Evolutionary conservation across 306 rosid genomes (phyloP).

Genomic region (Acacia melanoxylon): DNA sequence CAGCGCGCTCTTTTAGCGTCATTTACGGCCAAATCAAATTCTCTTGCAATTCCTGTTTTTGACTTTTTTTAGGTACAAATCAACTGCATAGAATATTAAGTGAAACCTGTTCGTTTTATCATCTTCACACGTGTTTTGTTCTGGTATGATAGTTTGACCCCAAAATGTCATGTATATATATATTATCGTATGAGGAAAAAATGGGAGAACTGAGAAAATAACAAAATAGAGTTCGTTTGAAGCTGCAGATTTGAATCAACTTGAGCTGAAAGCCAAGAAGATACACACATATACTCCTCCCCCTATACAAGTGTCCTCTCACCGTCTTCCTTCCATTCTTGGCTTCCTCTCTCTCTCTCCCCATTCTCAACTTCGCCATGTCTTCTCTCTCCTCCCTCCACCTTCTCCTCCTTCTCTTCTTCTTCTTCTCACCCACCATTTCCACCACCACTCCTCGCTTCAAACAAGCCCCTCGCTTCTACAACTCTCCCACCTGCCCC

Average conservation of each 20-base stretch:
- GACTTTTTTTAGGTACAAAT: not conserved
- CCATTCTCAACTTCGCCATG: not conserved
- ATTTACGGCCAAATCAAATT: not conserved
- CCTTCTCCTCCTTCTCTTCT: not conserved
- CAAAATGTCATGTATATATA: too few relatives aligned
- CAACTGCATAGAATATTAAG: not conserved
- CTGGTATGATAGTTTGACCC: not conserved
- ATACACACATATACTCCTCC: not conserved
- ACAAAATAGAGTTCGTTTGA: conserved; percentile 21
- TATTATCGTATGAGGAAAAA: too few relatives aligned
- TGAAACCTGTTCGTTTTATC: too few relatives aligned
- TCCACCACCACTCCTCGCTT: conserved; percentile 31
- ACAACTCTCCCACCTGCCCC: conserved; percentile 69
- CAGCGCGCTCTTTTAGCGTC: not conserved
- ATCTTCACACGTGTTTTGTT: too few relatives aligned
- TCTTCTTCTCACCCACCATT: not conserved
- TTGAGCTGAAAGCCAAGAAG: conserved; percentile 49
- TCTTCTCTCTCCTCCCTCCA: not conserved
- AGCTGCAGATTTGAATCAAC: conserved; percentile 31
- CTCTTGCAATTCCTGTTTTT: not conserved
- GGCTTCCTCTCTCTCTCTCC: conserved; percentile 4
- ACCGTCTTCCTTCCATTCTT: not conserved
- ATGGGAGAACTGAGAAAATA: not conserved
- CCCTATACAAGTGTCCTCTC: not conserved
- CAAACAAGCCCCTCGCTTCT: conserved; percentile 87